Evolutionary conservation across 805 yeast genomes (phyloP), one percentile per base, ranked within the genome.

Genomic region (Phaffomyces thermotolerans): DNA sequence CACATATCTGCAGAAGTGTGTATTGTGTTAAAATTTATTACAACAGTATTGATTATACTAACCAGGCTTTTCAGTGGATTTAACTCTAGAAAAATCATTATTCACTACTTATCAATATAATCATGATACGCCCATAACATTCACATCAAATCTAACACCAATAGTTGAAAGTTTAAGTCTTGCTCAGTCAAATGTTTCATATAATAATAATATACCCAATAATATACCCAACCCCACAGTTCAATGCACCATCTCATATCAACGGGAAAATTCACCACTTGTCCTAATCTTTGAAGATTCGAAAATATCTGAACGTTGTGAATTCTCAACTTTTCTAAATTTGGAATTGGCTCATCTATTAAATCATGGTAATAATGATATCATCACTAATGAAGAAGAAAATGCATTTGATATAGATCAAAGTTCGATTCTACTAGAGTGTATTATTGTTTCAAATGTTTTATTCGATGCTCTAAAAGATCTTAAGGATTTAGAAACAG

Each of bases 401-500:
- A 40, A 43, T 29, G 43, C 24, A 2, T 44, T 44, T 37, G 47
- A 44, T 6, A 37, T 44, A 17, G 47, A 44, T 24, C 30, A 24
- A 15, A 25, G 27, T 35, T 27, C 37, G 4, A 51, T 78, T 4
- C 57, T 64, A 13, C 63, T 73, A 53, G 82, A 79, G 49, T 72
- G 77, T 8, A 72, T 79, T 20, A 57, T 80, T 17, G 67, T 71
- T 30, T 77, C 84, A 0, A 68, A 71, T 24, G 71, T 78, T 5
- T 50, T 81, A n/a, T 68, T 66, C 46, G 76, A 75, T 39, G 74
- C 77, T 0, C 50, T 81, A 17, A 72, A 71, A 43, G 86, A 81
- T 49, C 59, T 81, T 52, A 75, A 72, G 43, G 81, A 78, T 41
- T 59, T 78, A 10, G 69, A 69, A 18, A 70, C 81, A 6, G 71